Percentiles rank a stretch among this genome's conserved stretches.
phyloP scores from a whole-genome alignment of 352 stramenopile species.

The Phytophthora pistaciae region DNA sequence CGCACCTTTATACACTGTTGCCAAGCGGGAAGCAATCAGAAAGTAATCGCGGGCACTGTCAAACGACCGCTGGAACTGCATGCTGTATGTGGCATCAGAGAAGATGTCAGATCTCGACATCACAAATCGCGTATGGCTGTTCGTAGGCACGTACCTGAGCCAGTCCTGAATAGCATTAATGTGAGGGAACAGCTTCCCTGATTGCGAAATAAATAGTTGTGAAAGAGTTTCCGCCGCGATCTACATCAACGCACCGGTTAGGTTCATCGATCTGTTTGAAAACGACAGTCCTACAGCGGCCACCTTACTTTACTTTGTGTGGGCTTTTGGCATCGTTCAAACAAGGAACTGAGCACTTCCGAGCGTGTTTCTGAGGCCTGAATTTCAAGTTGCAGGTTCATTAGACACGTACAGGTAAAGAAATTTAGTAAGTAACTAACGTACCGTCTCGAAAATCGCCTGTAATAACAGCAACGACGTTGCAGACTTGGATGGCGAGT shows the following conservation, averaged over 20 bases:
- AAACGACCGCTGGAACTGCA: constrained; percentile 60
- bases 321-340: constrained; percentile 43
- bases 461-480: constrained; percentile 39
- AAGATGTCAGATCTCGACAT: constrained; percentile 4
- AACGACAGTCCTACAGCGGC: neutral
- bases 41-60: constrained; percentile 52
- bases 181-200: constrained; percentile 43
- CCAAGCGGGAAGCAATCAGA: constrained; percentile 52
- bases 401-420: neutral
- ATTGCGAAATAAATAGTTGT: constrained; percentile 58
- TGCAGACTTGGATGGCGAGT: constrained; percentile 19
- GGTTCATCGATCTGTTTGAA: neutral
- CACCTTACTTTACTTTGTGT: constrained; percentile 37
- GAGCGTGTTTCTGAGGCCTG: constrained; percentile 61
- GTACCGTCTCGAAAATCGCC: constrained; percentile 52
- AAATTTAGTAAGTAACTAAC: neutral
- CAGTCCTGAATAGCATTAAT: constrained; percentile 75
- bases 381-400: constrained; percentile 6
- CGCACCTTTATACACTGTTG: constrained; percentile 55
- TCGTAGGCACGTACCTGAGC: constrained; percentile 49
- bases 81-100: constrained; percentile 26
- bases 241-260: constrained; percentile 15
- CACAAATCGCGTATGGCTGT: neutral
- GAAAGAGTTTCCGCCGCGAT: constrained; percentile 42
- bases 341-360: constrained; percentile 54